Percentiles rank a stretch among this genome's conserved stretches.
Evolutionary conservation across 2,329 filamentous ascomycete genomes (phyloP).

Genomic region (Coleophoma cylindrospora): DNA sequence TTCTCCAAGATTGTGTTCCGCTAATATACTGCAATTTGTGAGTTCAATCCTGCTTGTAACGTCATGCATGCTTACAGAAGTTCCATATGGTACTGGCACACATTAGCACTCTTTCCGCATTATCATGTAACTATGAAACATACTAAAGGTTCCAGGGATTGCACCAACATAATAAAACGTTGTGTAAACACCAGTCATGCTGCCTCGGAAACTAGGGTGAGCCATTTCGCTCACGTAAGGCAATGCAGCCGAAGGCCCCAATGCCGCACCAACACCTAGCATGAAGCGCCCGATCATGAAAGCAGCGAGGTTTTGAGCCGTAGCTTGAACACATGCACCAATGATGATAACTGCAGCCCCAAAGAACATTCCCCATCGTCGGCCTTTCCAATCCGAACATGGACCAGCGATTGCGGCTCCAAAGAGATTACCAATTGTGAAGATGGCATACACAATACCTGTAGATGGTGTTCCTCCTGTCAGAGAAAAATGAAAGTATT

Average conservation of each 20-base stretch:
- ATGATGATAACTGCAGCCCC: slow-evolving; percentile 34
- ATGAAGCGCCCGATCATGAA: slow-evolving; percentile 49
- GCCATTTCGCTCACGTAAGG: slow-evolving; percentile 37
- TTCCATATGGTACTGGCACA: slow-evolving; percentile 4
- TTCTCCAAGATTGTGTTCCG: slow-evolving; percentile 34
- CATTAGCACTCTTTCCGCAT: neutral
- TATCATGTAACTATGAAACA: neutral
- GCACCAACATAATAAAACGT: slow-evolving; percentile 11
- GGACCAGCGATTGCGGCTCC: slow-evolving; percentile 38
- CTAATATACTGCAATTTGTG: slow-evolving; percentile 14
- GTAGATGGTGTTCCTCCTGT: slow-evolving; percentile 34
- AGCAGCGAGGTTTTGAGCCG: slow-evolving; percentile 22
- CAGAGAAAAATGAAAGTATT: slow-evolving; percentile 34
- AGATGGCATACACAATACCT: slow-evolving; percentile 43
- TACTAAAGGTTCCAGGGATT: slow-evolving; percentile 8
- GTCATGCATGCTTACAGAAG: neutral
- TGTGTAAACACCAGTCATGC: slow-evolving; percentile 23
- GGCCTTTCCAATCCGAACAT: slow-evolving; percentile 37
- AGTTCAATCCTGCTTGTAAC: too few species aligned
- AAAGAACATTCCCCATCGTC: slow-evolving; percentile 37
- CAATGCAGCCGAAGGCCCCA: slow-evolving; percentile 35
- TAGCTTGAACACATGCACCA: slow-evolving; percentile 35
- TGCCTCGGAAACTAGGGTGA: slow-evolving; percentile 35
- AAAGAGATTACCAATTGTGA: slow-evolving; percentile 39
- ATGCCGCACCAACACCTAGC: slow-evolving; percentile 46